Base-by-base conservation (phyloP, 2,329 filamentous ascomycete species). In the Pseudocercospora pini-densiflorae region DNA sequence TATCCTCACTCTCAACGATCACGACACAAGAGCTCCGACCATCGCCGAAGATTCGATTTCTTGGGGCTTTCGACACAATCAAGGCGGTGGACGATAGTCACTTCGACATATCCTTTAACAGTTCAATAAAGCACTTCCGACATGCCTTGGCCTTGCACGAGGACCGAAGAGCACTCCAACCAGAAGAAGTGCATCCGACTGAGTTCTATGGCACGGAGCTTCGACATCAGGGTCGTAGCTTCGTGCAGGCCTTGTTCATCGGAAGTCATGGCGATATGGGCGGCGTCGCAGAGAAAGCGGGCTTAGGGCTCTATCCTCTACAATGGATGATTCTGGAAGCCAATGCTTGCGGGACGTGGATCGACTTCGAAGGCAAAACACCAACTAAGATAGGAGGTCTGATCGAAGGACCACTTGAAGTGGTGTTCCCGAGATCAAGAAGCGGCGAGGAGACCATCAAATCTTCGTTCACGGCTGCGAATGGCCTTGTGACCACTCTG, bases 311-410 rank as follows among this genome's bases (percentile, higher is more conserved):
- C 2, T 82, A 81, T 67, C 79, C 80, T 3, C 65, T 81, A 1
- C 80, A 82, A 66, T 82, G 80, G 80, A 81, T 82, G 72, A 64
- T 81, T 31, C 66, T 78, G 10, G 80, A 81, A 67, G 63, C 63
- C 5, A 63, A 47, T 19, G 61, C 60, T 8, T 65, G 60, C 36
- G 66, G 66, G 5, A 53, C 64, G 12, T 54, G 51, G 53, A 55
- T 68, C n/a, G 63, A 65, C n/a, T 62, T 65, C n/a, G 60, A 65
- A 14, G 61, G 51, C 16, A 61, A 45, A 16, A 51, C 53, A 8
- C 62, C 62, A 12, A 64, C 57, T 16, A 53, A 33, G 9, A 19
- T 55, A 2, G 33, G 51, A 16, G 51, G 51, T 8, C 55, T 64
- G 6, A 59, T 31, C 23, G 49, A 61, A 10, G 14, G 31, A 9